Percentiles rank a stretch among this genome's conserved stretches.
Conservation (phyloP, 148 eudicot genomes). For the Rhododendron ovatum region DNA sequence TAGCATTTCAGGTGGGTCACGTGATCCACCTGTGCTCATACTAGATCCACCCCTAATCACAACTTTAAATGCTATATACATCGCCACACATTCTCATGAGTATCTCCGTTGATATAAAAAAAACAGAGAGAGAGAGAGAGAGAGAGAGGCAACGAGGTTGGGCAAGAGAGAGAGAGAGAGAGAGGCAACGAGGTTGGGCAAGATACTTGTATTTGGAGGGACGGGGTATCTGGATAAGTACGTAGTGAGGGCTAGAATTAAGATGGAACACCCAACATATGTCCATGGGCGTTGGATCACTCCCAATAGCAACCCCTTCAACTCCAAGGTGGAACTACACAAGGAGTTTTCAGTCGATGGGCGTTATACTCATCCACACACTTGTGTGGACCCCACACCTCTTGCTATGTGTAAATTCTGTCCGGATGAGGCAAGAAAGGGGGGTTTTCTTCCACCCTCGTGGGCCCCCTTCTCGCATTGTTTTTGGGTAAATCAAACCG, state of each 20-base stretch:
- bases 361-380: slow-evolving; percentile 4
- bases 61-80: too few relatives aligned
- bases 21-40: too few relatives aligned
- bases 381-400: too few relatives aligned
- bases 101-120: not conserved
- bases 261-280: slow-evolving; percentile 6
- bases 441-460: too few relatives aligned
- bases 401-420: too few relatives aligned
- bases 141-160: too few relatives aligned
- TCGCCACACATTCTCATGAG: not conserved
- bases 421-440: too few relatives aligned
- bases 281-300: slow-evolving; percentile 6
- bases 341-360: slow-evolving; percentile 13
- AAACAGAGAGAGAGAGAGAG: too few relatives aligned
- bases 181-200: not conserved
- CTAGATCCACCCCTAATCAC: too few relatives aligned
- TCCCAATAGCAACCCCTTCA: slow-evolving; percentile 1
- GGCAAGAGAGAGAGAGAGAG: not conserved
- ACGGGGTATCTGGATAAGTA: not conserved
- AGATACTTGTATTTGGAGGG: slow-evolving; percentile 5
- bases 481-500: too few relatives aligned
- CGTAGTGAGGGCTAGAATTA: not conserved
- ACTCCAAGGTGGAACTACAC: slow-evolving; percentile 13
- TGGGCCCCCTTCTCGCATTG: too few relatives aligned
- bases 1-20: too few relatives aligned